phyloP scores from a whole-genome alignment of 805 yeast genomes.

The Lipomyces lipofer region DNA sequence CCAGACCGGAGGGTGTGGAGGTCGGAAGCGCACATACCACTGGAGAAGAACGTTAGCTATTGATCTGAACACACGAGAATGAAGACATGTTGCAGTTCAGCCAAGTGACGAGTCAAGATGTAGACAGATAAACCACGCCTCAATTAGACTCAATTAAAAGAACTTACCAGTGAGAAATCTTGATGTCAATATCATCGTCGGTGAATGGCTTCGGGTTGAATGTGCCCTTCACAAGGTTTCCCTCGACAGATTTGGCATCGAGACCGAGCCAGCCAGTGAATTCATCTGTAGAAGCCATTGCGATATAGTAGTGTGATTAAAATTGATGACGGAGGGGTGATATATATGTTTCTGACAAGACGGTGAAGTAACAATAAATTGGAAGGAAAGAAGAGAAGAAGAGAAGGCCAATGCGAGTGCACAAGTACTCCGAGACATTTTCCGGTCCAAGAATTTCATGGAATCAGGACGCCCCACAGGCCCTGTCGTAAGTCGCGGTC shows the following conservation, averaged over 20 bases:
- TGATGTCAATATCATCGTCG: conserved; percentile 31
- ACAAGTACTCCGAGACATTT: no score
- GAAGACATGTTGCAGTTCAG: background rate
- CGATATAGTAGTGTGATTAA: background rate
- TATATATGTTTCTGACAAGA: no score
- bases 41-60: conserved; percentile 7
- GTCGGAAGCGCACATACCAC: conserved; percentile 60
- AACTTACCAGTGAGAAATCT: conserved; percentile 29
- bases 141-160: background rate
- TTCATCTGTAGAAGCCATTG: conserved; percentile 26
- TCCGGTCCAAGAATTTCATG: no score
- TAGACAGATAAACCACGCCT: no score
- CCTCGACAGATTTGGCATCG: conserved; percentile 30
- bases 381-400: no score
- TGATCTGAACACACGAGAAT: background rate
- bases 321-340: background rate
- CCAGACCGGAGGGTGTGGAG: conserved; percentile 53
- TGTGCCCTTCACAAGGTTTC: conserved; percentile 27
- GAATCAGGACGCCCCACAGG: no score
- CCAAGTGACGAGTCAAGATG: no score
- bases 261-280: conserved; percentile 30
- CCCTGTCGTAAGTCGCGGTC: no score
- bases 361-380: no score
- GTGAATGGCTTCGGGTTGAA: conserved; percentile 29
- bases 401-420: no score